Conservation (phyloP, 179 eudicot genomes). For the Corrigiola litoralis region DNA sequence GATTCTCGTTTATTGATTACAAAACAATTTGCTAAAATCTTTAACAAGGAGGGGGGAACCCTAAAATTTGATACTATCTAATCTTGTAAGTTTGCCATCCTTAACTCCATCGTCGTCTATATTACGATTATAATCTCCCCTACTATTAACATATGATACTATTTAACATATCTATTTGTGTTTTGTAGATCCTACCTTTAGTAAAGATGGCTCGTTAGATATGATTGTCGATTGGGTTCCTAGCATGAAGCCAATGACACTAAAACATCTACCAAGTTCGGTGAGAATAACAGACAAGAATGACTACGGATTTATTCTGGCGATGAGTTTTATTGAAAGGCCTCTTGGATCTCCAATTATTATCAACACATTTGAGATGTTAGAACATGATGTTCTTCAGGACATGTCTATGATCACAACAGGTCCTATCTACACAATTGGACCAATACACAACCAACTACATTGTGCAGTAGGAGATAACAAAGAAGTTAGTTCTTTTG, state of each 20-base stretch:
- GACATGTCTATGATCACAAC: constrained; percentile 10
- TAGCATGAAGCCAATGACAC: constrained; percentile 13
- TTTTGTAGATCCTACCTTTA: constrained; percentile 16
- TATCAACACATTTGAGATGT: constrained; percentile 21
- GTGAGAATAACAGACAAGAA: constrained; percentile 20
- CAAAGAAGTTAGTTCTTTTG: constrained; percentile 1
- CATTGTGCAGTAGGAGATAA: background rate
- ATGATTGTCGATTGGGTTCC: constrained; percentile 20
- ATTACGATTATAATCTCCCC: too few relatives aligned
- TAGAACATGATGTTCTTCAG: constrained; percentile 20
- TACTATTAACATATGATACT: too few relatives aligned
- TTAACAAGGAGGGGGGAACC: too few relatives aligned
- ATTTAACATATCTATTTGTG: too few relatives aligned
- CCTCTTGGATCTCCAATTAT: constrained; percentile 24
- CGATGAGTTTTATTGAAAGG: background rate
- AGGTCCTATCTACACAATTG: constrained; percentile 19
- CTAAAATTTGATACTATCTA: too few relatives aligned
- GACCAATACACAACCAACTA: constrained; percentile 20
- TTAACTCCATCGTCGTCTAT: too few relatives aligned
- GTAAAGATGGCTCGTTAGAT: constrained; percentile 19
- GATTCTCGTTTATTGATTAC: background rate
- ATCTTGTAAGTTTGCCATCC: too few relatives aligned
- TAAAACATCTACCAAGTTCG: constrained; percentile 27
- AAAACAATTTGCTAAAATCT: background rate
- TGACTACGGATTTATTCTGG: constrained; percentile 16